phyloP scores from a whole-genome alignment of 768 basidiomycete genomes.

The Lentinula detonsa region DNA sequence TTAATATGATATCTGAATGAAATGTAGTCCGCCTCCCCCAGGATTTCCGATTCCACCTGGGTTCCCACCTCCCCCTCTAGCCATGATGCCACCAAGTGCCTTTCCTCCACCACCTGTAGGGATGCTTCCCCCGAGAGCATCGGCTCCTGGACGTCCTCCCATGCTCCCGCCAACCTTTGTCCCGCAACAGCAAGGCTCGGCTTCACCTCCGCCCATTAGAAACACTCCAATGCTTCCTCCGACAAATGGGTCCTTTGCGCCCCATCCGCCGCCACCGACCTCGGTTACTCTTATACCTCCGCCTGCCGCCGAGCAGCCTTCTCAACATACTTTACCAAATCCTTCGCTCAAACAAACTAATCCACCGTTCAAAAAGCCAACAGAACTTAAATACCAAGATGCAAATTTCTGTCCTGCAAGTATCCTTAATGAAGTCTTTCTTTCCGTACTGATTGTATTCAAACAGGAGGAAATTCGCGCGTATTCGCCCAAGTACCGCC shows the following conservation, averaged over 20 bases:
- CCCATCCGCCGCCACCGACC: conserved; percentile 22
- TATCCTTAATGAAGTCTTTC: conserved; percentile 7
- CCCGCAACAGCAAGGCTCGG: conserved; percentile 17
- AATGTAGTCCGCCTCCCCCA: conserved; percentile 40
- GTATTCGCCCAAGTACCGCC: conserved; percentile 55
- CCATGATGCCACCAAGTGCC: conserved; percentile 27
- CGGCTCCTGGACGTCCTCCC: conserved; percentile 12
- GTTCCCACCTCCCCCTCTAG: conserved; percentile 18
- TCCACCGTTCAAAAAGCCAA: conserved; percentile 70
- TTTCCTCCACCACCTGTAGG: conserved; percentile 18
- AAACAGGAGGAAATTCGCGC: conserved; percentile 75
- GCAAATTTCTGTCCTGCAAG: conserved; percentile 75
- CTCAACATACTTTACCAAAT: conserved; percentile 44
- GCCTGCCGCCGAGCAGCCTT: conserved; percentile 6
- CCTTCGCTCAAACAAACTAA: conserved; percentile 57
- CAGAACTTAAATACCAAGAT: conserved; percentile 67
- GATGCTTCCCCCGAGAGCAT: conserved; percentile 19
- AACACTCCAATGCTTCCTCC: conserved; percentile 3
- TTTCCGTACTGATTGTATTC: background rate
- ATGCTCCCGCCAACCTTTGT: conserved; percentile 10
- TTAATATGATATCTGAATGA: conserved; percentile 8
- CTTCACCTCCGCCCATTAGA: conserved; percentile 12
- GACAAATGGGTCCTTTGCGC: conserved; percentile 8
- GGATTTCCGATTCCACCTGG: conserved; percentile 37
- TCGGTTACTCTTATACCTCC: conserved; percentile 9